Conservation (phyloP, 176 grass and related monocot genomes). For the Lolium multiflorum region DNA sequence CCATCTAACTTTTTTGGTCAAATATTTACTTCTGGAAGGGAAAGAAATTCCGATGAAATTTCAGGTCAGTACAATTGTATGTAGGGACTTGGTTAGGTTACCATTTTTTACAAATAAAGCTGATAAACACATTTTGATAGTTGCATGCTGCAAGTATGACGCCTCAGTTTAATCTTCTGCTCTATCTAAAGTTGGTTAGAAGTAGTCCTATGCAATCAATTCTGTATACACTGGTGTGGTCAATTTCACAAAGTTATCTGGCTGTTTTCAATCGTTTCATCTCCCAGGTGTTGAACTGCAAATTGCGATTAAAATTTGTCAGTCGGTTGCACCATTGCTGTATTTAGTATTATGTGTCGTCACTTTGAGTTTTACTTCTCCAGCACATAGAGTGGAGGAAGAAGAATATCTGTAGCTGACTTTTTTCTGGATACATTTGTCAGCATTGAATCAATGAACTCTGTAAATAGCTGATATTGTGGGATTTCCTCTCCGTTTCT, state of each 20-base stretch:
- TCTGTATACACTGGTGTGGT: neutral
- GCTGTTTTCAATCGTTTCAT: conserved; percentile 7
- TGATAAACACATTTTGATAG: neutral
- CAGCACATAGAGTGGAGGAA: neutral
- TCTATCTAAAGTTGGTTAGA: neutral
- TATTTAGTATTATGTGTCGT: neutral
- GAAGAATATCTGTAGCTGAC: neutral
- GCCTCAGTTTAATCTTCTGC: neutral
- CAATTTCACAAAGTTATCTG: neutral
- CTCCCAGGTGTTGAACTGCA: neutral
- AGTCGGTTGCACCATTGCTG: neutral
- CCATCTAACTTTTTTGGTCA: neutral
- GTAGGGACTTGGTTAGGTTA: neutral
- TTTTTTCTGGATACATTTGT: conserved; percentile 32
- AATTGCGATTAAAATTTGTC: neutral
- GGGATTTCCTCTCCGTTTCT: too few relatives aligned
- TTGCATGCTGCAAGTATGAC: neutral
- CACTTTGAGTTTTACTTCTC: neutral
- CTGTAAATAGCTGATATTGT: neutral
- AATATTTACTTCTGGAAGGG: neutral
- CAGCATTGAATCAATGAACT: conserved; percentile 20
- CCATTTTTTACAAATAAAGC: neutral
- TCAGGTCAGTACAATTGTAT: neutral
- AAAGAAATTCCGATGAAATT: conserved; percentile 23
- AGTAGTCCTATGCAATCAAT: neutral